Evolutionary conservation across 1,284 basidiomycete genomes (phyloP), one percentile per base, ranked within the genome.

Genomic region (Trichosporon sp.): DNA sequence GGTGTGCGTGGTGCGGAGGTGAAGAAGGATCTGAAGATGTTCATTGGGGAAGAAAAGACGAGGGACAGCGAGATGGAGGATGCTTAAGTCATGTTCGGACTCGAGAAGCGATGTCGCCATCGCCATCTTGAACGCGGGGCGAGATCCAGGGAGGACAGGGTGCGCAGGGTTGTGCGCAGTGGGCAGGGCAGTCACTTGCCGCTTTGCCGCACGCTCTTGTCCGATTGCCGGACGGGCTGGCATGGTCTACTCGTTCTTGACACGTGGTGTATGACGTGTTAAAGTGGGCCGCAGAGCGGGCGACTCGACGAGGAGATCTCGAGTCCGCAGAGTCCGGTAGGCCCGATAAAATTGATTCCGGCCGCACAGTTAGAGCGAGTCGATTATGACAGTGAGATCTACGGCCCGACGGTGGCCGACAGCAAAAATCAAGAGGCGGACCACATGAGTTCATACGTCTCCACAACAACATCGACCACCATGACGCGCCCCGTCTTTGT

Each of bases 401-500:
- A 16, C 59, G 59, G 59, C 31, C 59, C 59, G 59, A 35, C 59
- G 37, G 31, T 37, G 59, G 32, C 32, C 32, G 59, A 63, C 5
- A 4, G n/a, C 59, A 63, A 63, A 63, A 63, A 63, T 63, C 59
- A 63, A 63, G 59, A 61, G 26, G 5, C 59, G 31, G 59, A 35
- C 32, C 38, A 11, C 38, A 26, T n/a, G 26, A 40, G 8, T 10
- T 37, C 12, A 26, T 14, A 5, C 59, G 31, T 61, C 14, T 43
- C n/a, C 31, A 46, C 40, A 59, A 37, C 61, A 67, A 37, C 65
- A 26, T n/a, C 46, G 16, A 26, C 8, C 70, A 75, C 46, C 65
- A 84, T 84, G 82, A 78, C 80, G 48, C 75, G 80, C 46, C 79
- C 82, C 14, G 78, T 82, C 21, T 86, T 86, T 79, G 76, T 87